Percentiles rank a stretch among this genome's conserved stretches.
Conservation (phyloP, 306 rosid species). For the Coriaria nepalensis region DNA sequence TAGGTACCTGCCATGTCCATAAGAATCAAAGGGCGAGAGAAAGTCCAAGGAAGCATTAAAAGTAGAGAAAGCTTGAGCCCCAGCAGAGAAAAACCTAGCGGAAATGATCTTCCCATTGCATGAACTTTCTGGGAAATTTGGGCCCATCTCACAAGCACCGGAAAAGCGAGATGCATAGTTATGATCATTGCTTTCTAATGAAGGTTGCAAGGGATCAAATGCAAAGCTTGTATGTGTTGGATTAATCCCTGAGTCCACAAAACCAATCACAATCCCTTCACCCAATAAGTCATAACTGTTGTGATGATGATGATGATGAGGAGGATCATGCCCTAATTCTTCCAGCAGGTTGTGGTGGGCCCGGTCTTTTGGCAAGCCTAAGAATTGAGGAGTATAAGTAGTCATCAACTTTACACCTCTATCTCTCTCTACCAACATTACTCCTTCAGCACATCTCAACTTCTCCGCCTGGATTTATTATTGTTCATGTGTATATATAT, state of each 20-base stretch:
- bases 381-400: slow-evolving; percentile 34
- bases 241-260: slow-evolving; percentile 70
- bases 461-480: slow-evolving; percentile 17
- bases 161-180: slow-evolving; percentile 24
- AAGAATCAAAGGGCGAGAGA: slow-evolving; percentile 76
- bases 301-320: no score
- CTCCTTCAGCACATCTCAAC: slow-evolving; percentile 21
- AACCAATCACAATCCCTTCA: slow-evolving; percentile 62
- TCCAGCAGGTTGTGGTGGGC: no score
- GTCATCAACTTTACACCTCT: slow-evolving; percentile 44
- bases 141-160: slow-evolving; percentile 52
- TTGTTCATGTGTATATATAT: neutral
- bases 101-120: slow-evolving; percentile 67
- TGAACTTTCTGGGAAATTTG: slow-evolving; percentile 35
- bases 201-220: slow-evolving; percentile 19
- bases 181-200: slow-evolving; percentile 31
- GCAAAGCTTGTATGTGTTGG: slow-evolving; percentile 73
- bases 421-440: slow-evolving; percentile 33
- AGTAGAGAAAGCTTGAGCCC: slow-evolving; percentile 46
- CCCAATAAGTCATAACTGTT: no score
- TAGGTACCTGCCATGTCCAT: slow-evolving; percentile 94
- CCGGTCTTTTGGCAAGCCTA: slow-evolving; percentile 21
- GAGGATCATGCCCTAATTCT: no score
- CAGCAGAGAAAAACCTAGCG: slow-evolving; percentile 66
- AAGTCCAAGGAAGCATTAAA: slow-evolving; percentile 58